phyloP scores from a whole-genome alignment of 169 alveolate genomes.

The Cytauxzoon felis region DNA sequence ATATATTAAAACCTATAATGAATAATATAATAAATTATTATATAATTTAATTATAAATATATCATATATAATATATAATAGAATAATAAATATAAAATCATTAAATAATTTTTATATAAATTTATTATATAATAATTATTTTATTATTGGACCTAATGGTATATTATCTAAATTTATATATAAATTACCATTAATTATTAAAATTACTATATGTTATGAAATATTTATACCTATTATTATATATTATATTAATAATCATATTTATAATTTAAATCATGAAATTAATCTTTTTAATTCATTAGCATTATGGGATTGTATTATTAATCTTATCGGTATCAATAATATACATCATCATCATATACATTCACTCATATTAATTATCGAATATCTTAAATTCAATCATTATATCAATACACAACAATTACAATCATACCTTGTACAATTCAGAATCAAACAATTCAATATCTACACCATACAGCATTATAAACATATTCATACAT shows the following conservation, averaged over 20 bases:
- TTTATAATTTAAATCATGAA: conserved; percentile 1
- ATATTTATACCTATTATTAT: conserved; percentile 16
- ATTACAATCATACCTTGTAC: too few relatives aligned
- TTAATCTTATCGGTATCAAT: neutral
- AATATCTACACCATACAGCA: too few relatives aligned
- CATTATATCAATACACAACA: too few relatives aligned
- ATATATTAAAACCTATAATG: neutral
- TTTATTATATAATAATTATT: conserved; percentile 26
- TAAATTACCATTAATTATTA: neutral
- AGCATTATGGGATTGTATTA: conserved; percentile 45
- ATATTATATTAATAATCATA: conserved; percentile 1
- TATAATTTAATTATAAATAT: neutral
- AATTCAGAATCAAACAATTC: too few relatives aligned
- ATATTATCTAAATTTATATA: conserved; percentile 1
- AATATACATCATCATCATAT: too few relatives aligned
- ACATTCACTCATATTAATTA: too few relatives aligned
- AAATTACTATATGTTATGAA: conserved; percentile 33
- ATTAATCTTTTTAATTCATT: conserved; percentile 32
- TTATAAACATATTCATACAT: too few relatives aligned
- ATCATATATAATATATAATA: neutral
- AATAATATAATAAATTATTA: neutral
- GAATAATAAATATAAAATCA: neutral
- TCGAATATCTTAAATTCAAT: too few relatives aligned
- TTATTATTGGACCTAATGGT: conserved; percentile 41
- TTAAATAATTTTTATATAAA: neutral